Percentiles rank a stretch among this genome's conserved stretches.
Evolutionary conservation across 805 yeast genomes (phyloP).

Genomic region (Nakazawaea ernobii): DNA sequence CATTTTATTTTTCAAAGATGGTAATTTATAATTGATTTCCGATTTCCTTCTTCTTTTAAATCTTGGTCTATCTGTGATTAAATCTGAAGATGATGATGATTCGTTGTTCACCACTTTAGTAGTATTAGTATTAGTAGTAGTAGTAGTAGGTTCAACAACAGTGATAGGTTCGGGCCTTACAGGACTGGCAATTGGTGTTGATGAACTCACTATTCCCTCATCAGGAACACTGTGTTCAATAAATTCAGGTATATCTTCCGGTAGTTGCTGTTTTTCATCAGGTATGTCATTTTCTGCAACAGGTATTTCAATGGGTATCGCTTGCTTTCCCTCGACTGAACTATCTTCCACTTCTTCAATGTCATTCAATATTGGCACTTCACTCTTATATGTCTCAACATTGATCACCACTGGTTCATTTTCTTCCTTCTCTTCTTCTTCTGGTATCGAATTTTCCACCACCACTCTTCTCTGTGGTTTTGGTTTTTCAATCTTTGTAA

Average conservation of each 20-base stretch:
- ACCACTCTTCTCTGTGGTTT: conserved; percentile 19
- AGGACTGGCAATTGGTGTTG: not conserved
- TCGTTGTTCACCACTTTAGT: not conserved
- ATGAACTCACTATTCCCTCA: not conserved
- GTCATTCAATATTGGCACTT: not conserved
- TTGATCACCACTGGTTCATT: conserved; percentile 11
- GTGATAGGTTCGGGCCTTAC: not conserved
- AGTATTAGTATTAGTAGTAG: too few relatives aligned
- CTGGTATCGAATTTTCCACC: conserved; percentile 20
- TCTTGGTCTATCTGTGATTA: conserved; percentile 20
- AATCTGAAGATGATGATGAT: not conserved
- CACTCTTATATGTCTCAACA: not conserved
- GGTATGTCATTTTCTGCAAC: conserved; percentile 5
- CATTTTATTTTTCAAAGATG: conserved; percentile 63
- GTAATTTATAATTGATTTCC: conserved; percentile 60
- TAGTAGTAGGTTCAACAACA: not conserved
- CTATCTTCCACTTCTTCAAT: not conserved
- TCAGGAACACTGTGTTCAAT: not conserved
- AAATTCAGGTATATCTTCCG: not conserved
- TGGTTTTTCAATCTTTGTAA: conserved; percentile 16
- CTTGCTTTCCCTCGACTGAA: not conserved
- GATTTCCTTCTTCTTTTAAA: conserved; percentile 46
- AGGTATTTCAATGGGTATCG: not conserved
- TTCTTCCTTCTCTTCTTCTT: conserved; percentile 35
- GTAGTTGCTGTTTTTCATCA: not conserved